Evolutionary conservation across 164 flowering plant genomes (phyloP).

Genomic region (Umbilicus rupestris): DNA sequence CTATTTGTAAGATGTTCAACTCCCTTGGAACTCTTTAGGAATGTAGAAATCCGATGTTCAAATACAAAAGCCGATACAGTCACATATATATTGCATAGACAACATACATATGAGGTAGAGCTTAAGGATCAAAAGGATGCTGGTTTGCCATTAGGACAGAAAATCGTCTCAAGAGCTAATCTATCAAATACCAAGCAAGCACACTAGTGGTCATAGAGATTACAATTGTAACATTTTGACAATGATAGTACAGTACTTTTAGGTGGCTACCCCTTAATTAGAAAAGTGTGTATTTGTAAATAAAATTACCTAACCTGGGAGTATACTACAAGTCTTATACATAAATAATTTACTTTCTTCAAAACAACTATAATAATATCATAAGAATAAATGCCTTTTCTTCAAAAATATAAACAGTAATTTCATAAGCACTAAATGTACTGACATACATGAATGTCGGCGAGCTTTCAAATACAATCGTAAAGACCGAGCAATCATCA

Average conservation of each 20-base stretch:
- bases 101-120: not conserved
- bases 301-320: not conserved
- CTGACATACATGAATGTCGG: slow-evolving; percentile 67
- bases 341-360: not conserved
- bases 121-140: not conserved
- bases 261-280: not conserved
- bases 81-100: not conserved
- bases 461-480: slow-evolving; percentile 52
- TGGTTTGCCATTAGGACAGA: not conserved
- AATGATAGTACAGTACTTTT: not conserved
- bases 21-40: not conserved
- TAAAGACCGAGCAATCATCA: slow-evolving; percentile 69
- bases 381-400: not conserved
- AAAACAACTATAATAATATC: not conserved
- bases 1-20: not conserved
- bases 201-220: not conserved
- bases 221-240: not conserved
- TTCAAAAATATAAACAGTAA: not conserved
- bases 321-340: not conserved
- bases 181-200: not conserved
- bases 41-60: no score
- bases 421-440: not conserved
- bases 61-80: no score
- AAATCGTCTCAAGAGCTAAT: not conserved
- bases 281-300: not conserved